These are phyloP conservation scores for Chamaecrista fasciculata DNA, from an alignment of 306 rosid species.

Conservation along the genomic window DNA sequence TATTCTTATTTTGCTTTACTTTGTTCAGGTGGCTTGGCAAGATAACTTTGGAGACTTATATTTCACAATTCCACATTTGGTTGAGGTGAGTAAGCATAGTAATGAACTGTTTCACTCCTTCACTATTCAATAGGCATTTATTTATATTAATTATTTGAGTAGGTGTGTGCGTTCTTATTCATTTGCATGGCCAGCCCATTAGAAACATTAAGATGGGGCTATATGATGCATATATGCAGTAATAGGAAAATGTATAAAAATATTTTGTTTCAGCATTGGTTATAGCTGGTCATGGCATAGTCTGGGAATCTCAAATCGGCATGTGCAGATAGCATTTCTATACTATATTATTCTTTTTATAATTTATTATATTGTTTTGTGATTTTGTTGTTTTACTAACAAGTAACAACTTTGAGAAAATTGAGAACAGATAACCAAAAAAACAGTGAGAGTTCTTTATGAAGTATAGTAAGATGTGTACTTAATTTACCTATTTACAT, in stretches of 20 bases:
- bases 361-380: background rate
- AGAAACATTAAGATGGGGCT: slow-evolving; percentile 6
- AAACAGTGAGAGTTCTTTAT: background rate
- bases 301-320: slow-evolving; percentile 9
- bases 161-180: slow-evolving; percentile 19
- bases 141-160: slow-evolving; percentile 14
- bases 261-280: slow-evolving; percentile 13
- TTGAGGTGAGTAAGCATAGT: slow-evolving; percentile 66
- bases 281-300: slow-evolving; percentile 11
- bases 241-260: slow-evolving; percentile 2
- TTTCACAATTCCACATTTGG: slow-evolving; percentile 99
- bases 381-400: background rate
- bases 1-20: slow-evolving; percentile 14
- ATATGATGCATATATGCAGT: background rate
- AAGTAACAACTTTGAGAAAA: background rate
- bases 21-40: slow-evolving; percentile 92
- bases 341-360: background rate
- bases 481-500: slow-evolving; percentile 24
- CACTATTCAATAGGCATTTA: background rate
- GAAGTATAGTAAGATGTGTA: background rate
- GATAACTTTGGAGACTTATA: slow-evolving; percentile 95
- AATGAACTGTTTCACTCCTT: slow-evolving; percentile 3
- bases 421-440: slow-evolving; percentile 12
- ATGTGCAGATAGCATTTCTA: background rate
- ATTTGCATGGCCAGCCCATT: slow-evolving; percentile 17